Conservation (phyloP, 305 asterid genomes). For the Rubia balearica region DNA sequence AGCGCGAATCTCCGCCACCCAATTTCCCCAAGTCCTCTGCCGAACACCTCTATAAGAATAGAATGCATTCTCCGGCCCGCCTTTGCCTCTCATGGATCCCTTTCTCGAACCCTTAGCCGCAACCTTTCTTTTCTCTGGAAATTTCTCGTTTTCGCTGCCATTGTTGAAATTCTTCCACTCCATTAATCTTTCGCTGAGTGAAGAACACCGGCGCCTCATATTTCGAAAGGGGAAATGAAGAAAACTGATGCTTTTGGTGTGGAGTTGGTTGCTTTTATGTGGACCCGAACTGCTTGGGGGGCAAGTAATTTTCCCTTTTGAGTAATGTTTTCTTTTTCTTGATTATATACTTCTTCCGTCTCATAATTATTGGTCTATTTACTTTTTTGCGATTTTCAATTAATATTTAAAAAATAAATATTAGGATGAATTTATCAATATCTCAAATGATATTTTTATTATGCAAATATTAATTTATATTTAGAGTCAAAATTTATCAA, state of each 20-base stretch:
- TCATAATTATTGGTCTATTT: no score
- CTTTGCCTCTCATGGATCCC: slow-evolving; percentile 33
- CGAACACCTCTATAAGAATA: slow-evolving; percentile 27
- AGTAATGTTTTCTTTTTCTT: not conserved
- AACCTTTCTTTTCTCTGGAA: not conserved
- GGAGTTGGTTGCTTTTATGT: not conserved
- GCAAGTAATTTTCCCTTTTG: slow-evolving; percentile 6
- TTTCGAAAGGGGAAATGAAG: not conserved
- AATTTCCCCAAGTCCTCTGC: slow-evolving; percentile 34
- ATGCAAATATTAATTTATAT: no score
- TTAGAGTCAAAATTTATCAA: no score
- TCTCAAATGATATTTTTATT: no score
- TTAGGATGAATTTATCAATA: no score
- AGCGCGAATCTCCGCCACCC: slow-evolving; percentile 36
- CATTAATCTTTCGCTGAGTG: slow-evolving; percentile 14
- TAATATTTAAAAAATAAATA: no score
- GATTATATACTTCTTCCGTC: no score
- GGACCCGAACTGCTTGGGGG: not conserved
- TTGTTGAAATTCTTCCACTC: slow-evolving; percentile 13
- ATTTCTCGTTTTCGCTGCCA: not conserved
- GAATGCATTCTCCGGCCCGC: slow-evolving; percentile 28
- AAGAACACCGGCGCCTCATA: slow-evolving; percentile 10
- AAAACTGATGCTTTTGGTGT: not conserved
- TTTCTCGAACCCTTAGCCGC: slow-evolving; percentile 19
- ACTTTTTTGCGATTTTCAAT: no score